Evolutionary conservation across 139 green algal genomes (phyloP), one percentile per base, ranked within the genome.

Genomic region (Haematococcus sp.): DNA sequence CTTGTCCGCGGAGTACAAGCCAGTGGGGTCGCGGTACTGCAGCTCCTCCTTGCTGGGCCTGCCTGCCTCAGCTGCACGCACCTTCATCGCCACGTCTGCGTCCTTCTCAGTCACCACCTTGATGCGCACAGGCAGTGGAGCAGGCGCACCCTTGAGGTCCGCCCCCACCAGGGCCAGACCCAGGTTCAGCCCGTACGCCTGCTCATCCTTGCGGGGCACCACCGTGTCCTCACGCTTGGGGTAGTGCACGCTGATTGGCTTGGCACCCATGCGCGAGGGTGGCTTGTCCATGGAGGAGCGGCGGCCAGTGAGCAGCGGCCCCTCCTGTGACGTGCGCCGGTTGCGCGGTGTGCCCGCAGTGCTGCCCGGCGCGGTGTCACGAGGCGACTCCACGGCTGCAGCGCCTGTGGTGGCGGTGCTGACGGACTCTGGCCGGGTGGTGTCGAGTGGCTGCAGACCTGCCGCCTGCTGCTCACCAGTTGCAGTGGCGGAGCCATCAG

Each of bases 111-210:
- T 77, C 1, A 68, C 65, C 30, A 84, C 40, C 35, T 74, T 65
- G 23, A 93, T 70, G 19, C 86, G 79, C 56, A 74, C 86, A 2
- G 75, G 70, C 11, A 88, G 83, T 68, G 92, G 80, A 7, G 92
- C 74, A 3, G 92, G 91, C 32, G 92, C 88, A 34, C 89, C 89
- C 64, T 81, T 78, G 40, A 88, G 67, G 52, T 87, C 78, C 16
- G 79, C 81, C 19, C 72, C 83, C 58, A 77, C 74, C n/a, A 76
- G 83, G 22, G 79, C 77, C 28, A 88, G 30, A 5, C 80, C 83
- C 46, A 78, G 35, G 22, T 80, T 49, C 63, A 85, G 59, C 3
- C 68, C 73, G 63, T 76, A 77, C 17, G 35, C 27, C 68, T 74
- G 66, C 51, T 76, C 75, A 33, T 80, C 67, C 64, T 79, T 49